Percentiles rank a stretch among this genome's conserved stretches.
Evolutionary conservation across 2,329 filamentous ascomycete genomes (phyloP).

Genomic region (Aspergillus amoenus): DNA sequence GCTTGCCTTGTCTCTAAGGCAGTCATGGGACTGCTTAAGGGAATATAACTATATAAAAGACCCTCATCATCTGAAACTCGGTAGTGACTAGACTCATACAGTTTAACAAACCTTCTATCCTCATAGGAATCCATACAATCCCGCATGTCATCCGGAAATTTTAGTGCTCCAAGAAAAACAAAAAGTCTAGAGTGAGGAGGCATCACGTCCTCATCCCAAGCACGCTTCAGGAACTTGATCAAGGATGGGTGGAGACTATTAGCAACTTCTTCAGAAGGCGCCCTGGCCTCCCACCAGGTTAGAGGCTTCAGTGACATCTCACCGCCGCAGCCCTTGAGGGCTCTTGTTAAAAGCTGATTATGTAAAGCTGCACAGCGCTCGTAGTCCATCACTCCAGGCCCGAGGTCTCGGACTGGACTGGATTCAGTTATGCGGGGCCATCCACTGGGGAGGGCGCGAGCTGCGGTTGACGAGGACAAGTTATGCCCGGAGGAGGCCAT

Average conservation of each 20-base stretch:
- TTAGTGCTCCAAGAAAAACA: constrained; percentile 4
- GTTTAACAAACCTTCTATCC: constrained; percentile 9
- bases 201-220: constrained; percentile 5
- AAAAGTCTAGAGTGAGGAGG: background rate
- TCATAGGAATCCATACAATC: no score
- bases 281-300: constrained; percentile 12
- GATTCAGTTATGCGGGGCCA: constrained; percentile 13
- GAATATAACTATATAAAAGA: background rate
- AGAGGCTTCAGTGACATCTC: constrained; percentile 7
- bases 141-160: background rate
- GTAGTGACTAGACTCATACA: constrained; percentile 10
- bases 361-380: constrained; percentile 15
- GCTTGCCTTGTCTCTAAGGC: no score
- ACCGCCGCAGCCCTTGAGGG: constrained; percentile 1
- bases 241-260: constrained; percentile 7
- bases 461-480: background rate
- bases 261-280: constrained; percentile 9
- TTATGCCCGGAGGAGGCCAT: constrained; percentile 1
- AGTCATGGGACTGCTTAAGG: no score
- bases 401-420: constrained; percentile 10
- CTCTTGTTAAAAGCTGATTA: constrained; percentile 11
- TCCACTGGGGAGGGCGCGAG: background rate
- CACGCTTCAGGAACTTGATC: constrained; percentile 15
- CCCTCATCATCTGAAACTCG: constrained; percentile 10
- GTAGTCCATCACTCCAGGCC: constrained; percentile 10